Percentiles rank a stretch among this genome's conserved stretches.
Evolutionary conservation across 306 rosid genomes (phyloP).

Genomic region (Inga leiocalycina): DNA sequence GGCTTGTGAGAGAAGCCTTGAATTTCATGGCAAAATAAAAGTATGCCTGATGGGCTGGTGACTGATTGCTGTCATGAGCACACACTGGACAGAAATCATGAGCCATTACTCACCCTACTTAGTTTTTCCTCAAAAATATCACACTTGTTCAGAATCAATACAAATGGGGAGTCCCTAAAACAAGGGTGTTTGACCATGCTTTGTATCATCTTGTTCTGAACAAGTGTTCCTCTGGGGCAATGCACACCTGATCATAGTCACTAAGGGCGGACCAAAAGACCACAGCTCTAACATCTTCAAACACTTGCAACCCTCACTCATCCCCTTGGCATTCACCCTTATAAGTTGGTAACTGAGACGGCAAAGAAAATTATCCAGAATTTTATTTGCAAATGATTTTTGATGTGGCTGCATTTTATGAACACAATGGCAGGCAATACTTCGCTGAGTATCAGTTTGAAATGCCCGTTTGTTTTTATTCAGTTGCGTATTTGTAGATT

Average conservation of each 20-base stretch:
- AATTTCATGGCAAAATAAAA: slow-evolving; percentile 96
- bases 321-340: slow-evolving; percentile 93
- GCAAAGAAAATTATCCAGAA: slow-evolving; percentile 3
- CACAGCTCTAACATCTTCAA: slow-evolving; percentile 88
- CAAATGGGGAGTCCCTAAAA: slow-evolving; percentile 82
- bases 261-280: slow-evolving; percentile 81
- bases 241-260: slow-evolving; percentile 76
- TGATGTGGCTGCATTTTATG: neutral
- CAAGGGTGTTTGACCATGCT: slow-evolving; percentile 90
- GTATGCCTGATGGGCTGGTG: slow-evolving; percentile 87
- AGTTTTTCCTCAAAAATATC: slow-evolving; percentile 81
- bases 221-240: slow-evolving; percentile 66
- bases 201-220: slow-evolving; percentile 93
- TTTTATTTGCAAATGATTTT: neutral
- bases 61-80: slow-evolving; percentile 63
- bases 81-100: slow-evolving; percentile 70
- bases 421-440: neutral
- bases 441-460: neutral
- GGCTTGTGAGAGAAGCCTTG: slow-evolving; percentile 71
- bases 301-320: slow-evolving; percentile 93
- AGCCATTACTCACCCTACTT: slow-evolving; percentile 72
- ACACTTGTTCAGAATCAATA: slow-evolving; percentile 84
- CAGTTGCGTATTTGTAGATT: too few species aligned
- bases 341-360: slow-evolving; percentile 88
- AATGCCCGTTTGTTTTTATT: too few species aligned